phyloP scores from a whole-genome alignment of 768 basidiomycete genomes.

The Paxillus ammoniavirescens region DNA sequence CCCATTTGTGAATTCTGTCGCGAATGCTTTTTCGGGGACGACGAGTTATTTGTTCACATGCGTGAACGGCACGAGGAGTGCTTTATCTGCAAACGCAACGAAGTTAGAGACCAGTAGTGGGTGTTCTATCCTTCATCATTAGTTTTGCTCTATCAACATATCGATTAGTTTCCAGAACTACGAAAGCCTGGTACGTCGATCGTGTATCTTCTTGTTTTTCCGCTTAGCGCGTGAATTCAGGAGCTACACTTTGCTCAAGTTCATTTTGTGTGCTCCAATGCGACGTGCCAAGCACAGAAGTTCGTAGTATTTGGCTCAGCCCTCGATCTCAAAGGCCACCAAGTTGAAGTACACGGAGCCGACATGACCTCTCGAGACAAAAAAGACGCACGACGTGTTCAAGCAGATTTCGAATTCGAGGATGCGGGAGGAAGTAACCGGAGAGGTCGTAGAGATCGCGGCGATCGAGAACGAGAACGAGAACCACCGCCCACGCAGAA shows the following conservation, averaged over 20 bases:
- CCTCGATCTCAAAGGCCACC: constrained; percentile 89
- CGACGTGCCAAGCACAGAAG: constrained; percentile 77
- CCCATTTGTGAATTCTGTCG: constrained; percentile 86
- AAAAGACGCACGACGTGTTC: constrained; percentile 65
- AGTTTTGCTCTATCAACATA: not conserved
- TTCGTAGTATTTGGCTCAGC: constrained; percentile 91
- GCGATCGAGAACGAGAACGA: constrained; percentile 51
- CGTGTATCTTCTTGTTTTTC: not conserved
- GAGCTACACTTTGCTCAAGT: constrained; percentile 73
- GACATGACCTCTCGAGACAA: constrained; percentile 71
- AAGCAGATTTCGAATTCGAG: constrained; percentile 65
- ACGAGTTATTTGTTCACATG: constrained; percentile 93
- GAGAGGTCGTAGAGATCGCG: constrained; percentile 44
- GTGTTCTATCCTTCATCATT: constrained; percentile 30
- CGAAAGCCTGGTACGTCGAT: constrained; percentile 58
- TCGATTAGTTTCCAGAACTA: constrained; percentile 72
- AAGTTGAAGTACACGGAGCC: constrained; percentile 78
- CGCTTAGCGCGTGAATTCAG: constrained; percentile 32
- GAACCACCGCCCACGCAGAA: constrained; percentile 40
- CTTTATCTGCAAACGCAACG: constrained; percentile 87
- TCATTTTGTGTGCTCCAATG: constrained; percentile 77
- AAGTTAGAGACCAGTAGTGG: constrained; percentile 81
- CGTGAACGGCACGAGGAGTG: constrained; percentile 94
- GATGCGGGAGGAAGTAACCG: constrained; percentile 49
- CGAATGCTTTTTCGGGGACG: constrained; percentile 91